Evolutionary conservation across 768 basidiomycete species (phyloP), one percentile per base, ranked within the genome.

Genomic region (Naganishia kalamii): DNA sequence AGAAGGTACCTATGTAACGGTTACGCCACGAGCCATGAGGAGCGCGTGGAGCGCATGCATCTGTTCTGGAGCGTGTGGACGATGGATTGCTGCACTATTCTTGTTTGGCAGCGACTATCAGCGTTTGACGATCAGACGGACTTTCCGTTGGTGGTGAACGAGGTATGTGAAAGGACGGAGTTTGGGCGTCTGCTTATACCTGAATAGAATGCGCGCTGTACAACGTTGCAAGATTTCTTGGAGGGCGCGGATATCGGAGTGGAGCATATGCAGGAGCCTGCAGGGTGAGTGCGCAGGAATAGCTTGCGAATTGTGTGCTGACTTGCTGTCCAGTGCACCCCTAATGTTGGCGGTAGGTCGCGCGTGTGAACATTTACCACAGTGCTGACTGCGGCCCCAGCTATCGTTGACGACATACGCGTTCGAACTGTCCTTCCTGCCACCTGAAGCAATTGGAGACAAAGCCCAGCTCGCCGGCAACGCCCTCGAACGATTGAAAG

Each of bases 61-160:
- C 54, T 57, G 21, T 57, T 57, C 35, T 57, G 54, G 54, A 57
- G 54, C 54, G 30, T 57, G 27, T 57, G 54, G 54, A 57, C 54
- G 10, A 57, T 57, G 54, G 54, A 57, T 27, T 57, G 54, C 23
- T 57, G 54, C 37, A 40, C 21, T 23, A 57, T 57, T 27, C 27
- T 57, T n/a, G 54, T 57, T 12, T 57, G 54, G 54, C 35, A 37
- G 27, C 54, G 54, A 13, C 54, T 37, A 23, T 57, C 54, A 23
- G 54, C 54, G 35, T 57, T 57, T 25, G 54, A 57, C 13, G 27
- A 17, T 37, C 54, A 57, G 54, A 5, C 21, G 11, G 35, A 37
- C 6, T 57, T 57, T 17, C 54, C 54, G 1, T 23, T 57, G n/a
- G 33, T 37, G 37, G 32, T 57, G 21, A 37, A 41, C 35, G n/a